Evolutionary conservation across 768 basidiomycete genomes (phyloP), one percentile per base, ranked within the genome.

Genomic region (Agaricus sinodeliciosus): DNA sequence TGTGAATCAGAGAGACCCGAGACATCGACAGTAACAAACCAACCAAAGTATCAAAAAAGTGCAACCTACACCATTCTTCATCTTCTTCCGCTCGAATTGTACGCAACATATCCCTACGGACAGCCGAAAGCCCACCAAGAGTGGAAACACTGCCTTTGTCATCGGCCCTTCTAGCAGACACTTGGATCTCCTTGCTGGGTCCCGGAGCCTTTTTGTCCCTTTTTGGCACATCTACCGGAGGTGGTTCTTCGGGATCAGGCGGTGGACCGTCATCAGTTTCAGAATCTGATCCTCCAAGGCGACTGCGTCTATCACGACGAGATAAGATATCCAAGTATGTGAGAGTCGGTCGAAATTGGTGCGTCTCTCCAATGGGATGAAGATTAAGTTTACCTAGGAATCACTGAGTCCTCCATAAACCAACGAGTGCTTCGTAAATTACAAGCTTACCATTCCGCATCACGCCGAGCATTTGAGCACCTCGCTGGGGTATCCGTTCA

Each of bases 211-310:
- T 82, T 64, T 80, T 84, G 60, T 85, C 86, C 67, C 83, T 87
- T 57, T 77, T 81, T 1, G 67, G 59, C 6, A 60, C 64, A 28
- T 73, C 65, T 4, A 69, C 57, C n/a, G 80, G 76, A 1, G 70
- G 65, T 4, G 74, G 76, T 49, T 90, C 87, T 57, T 90, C 88
- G 12, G 87, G 87, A 61, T 91, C 88, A 40, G 80, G 84, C 22
- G 86, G 87, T 19, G 87, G 86, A 0, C 83, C 88, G 49, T 87
- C 85, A 51, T 90, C 87, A 6, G 82, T 84, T 42, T 90, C 89
- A 1, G 84, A 84, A 51, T 84, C 88, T 3, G 76, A 79, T 7
- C 75, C 81, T 31, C 60, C 76, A 39, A 71, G 69, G 18, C 73
- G 71, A 43, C 65, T 63, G 18, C 77, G 80, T 59, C 74, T 79